Percentiles rank a stretch among this genome's conserved stretches.
phyloP scores from a whole-genome alignment of 1,284 basidiomycete species.

The Garcileccinum viscosum region DNA sequence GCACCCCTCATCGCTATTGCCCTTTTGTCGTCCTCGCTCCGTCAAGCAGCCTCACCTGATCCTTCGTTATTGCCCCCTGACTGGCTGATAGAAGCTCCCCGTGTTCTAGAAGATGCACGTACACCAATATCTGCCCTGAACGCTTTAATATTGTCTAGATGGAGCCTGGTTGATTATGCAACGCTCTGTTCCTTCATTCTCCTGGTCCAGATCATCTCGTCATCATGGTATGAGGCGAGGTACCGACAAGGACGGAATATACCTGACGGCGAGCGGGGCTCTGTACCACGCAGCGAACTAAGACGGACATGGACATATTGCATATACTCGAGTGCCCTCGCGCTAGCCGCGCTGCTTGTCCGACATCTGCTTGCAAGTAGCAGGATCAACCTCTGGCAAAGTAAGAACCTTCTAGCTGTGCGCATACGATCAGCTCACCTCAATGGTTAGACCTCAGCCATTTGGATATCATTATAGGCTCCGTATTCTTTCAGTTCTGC shows the following conservation, averaged over 20 bases:
- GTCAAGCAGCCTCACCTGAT: constrained; percentile 33
- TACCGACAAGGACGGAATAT: constrained; percentile 48
- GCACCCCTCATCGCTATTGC: constrained; percentile 78
- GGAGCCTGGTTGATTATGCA: constrained; percentile 77
- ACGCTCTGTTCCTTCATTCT: constrained; percentile 82
- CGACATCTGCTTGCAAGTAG: constrained; percentile 52
- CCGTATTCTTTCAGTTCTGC: constrained; percentile 90
- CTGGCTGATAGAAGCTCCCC: constrained; percentile 82
- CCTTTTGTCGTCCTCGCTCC: constrained; percentile 62
- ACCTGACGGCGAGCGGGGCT: constrained; percentile 70
- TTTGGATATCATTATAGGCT: constrained; percentile 78
- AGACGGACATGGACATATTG: constrained; percentile 66
- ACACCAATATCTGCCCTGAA: constrained; percentile 53
- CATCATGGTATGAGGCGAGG: constrained; percentile 72
- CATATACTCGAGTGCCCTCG: constrained; percentile 62
- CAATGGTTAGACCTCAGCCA: constrained; percentile 69
- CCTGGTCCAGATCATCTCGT: constrained; percentile 77
- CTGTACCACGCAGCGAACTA: constrained; percentile 77
- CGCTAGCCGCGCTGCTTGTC: constrained; percentile 52
- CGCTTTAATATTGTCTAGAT: constrained; percentile 74
- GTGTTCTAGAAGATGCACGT: constrained; percentile 48
- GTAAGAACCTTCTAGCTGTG: constrained; percentile 49
- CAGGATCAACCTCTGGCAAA: constrained; percentile 66
- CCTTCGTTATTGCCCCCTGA: constrained; percentile 52
- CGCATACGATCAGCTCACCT: constrained; percentile 11